phyloP scores from a whole-genome alignment of 2,329 filamentous ascomycete genomes.

The Proliferodiscus dingleyae region DNA sequence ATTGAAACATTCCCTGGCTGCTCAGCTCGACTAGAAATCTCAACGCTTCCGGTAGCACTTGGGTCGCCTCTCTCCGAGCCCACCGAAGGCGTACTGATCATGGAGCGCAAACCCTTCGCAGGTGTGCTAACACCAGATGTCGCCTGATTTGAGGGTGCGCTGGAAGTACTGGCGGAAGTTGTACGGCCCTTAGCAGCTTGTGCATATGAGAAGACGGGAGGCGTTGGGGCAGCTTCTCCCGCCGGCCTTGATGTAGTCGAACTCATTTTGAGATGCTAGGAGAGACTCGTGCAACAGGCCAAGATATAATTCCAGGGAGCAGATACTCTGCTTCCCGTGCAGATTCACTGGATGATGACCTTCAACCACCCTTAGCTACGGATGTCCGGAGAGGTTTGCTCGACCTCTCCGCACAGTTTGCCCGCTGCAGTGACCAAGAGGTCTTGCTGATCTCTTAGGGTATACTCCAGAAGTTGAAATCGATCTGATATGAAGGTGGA shows the following conservation, averaged over 20 bases:
- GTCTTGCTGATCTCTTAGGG: background rate
- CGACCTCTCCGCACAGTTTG: slow-evolving; percentile 33
- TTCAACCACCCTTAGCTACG: slow-evolving; percentile 26
- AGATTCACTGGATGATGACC: slow-evolving; percentile 18
- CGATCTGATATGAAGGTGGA: background rate
- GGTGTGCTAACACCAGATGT: slow-evolving; percentile 30
- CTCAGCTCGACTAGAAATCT: slow-evolving; percentile 20
- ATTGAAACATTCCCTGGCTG: slow-evolving; percentile 13
- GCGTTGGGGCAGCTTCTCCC: slow-evolving; percentile 30
- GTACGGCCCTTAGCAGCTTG: slow-evolving; percentile 82
- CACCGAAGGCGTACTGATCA: slow-evolving; percentile 22
- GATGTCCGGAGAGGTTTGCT: slow-evolving; percentile 35
- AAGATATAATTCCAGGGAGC: slow-evolving; percentile 9
- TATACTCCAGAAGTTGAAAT: background rate
- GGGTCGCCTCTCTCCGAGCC: slow-evolving; percentile 14
- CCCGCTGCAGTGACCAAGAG: slow-evolving; percentile 20
- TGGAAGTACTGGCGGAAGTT: slow-evolving; percentile 21
- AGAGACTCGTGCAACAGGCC: slow-evolving; percentile 7
- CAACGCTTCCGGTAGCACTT: slow-evolving; percentile 17
- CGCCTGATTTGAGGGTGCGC: slow-evolving; percentile 26
- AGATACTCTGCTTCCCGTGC: slow-evolving; percentile 11
- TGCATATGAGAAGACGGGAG: slow-evolving; percentile 81
- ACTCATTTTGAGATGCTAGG: slow-evolving; percentile 35
- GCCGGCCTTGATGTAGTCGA: slow-evolving; percentile 33
- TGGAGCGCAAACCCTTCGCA: slow-evolving; percentile 26